Percentiles rank a stretch among this genome's conserved stretches.
Conservation (phyloP, 1,139 yeast species). For the Lodderomyces theae region DNA sequence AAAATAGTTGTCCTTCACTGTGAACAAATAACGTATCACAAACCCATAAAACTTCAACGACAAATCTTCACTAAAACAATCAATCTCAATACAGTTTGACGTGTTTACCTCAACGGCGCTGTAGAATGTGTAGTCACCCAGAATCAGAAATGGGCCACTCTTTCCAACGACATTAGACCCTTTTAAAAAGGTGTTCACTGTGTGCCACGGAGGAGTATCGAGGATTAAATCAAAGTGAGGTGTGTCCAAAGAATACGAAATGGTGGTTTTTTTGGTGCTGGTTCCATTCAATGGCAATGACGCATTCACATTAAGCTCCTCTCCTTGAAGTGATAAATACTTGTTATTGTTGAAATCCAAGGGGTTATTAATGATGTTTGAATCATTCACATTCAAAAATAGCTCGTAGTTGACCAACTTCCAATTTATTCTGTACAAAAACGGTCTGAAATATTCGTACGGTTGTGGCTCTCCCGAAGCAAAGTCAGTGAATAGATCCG, state of each 20-base stretch:
- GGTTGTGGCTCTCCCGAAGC: conserved; percentile 69
- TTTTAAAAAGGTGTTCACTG: conserved; percentile 67
- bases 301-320: conserved; percentile 45
- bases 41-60: conserved; percentile 77
- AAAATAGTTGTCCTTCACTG: conserved; percentile 83
- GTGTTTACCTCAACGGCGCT: conserved; percentile 59
- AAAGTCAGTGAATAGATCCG: conserved; percentile 77
- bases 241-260: conserved; percentile 54
- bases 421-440: conserved; percentile 64
- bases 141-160: conserved; percentile 56
- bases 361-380: conserved; percentile 85
- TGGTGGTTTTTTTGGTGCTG: conserved; percentile 53
- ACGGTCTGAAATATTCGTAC: conserved; percentile 75
- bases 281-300: conserved; percentile 63
- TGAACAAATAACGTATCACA: conserved; percentile 68
- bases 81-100: conserved; percentile 66
- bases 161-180: conserved; percentile 60
- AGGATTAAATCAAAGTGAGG: conserved; percentile 61
- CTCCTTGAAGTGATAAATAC: conserved; percentile 72
- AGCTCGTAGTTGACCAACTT: conserved; percentile 52
- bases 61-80: conserved; percentile 63
- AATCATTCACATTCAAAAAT: conserved; percentile 77
- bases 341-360: conserved; percentile 78
- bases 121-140: conserved; percentile 66
- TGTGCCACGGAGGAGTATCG: conserved; percentile 91